Percentiles rank a stretch among this genome's conserved stretches.
phyloP scores from a whole-genome alignment of 176 grass and related monocot species.

The Phoenix dactylifera region DNA sequence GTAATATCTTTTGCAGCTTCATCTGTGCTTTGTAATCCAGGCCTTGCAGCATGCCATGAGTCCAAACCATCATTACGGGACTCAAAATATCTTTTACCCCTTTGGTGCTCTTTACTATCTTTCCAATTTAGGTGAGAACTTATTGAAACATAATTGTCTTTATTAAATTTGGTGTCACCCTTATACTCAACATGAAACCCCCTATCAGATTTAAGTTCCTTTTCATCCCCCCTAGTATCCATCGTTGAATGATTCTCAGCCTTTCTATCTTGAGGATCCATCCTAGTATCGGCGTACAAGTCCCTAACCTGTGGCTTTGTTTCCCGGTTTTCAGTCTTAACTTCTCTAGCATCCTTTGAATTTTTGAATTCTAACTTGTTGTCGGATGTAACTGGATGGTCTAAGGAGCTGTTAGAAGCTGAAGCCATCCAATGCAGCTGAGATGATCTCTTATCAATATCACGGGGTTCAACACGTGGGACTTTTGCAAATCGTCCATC shows the following conservation, averaged over 20 bases:
- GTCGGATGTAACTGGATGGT: conserved; percentile 34
- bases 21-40: conserved; percentile 38
- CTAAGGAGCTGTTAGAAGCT: conserved; percentile 25
- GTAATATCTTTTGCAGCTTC: conserved; percentile 37
- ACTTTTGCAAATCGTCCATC: conserved; percentile 58
- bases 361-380: conserved; percentile 49
- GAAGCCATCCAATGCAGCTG: conserved; percentile 32
- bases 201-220: conserved; percentile 42
- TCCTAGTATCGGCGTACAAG: conserved; percentile 18
- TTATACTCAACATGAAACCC: conserved; percentile 37
- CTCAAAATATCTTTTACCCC: conserved; percentile 41
- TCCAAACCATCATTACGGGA: conserved; percentile 34
- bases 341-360: conserved; percentile 41
- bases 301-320: conserved; percentile 39
- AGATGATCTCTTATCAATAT: conserved; percentile 57
- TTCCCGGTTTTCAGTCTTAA: conserved; percentile 40
- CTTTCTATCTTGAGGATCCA: conserved; percentile 44
- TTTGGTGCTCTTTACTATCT: conserved; percentile 48
- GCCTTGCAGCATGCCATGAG: conserved; percentile 31
- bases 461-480: conserved; percentile 56
- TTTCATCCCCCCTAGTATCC: conserved; percentile 39
- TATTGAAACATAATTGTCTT: conserved; percentile 36
- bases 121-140: conserved; percentile 44
- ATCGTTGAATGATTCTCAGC: conserved; percentile 44
- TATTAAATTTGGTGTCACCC: conserved; percentile 42